A percentile compares a stretch with the other conserved stretches of the same genome.
These are phyloP conservation scores for Venturia nashicola DNA, from an alignment of 2,329 filamentous ascomycete genomes.

Conservation along the genomic window DNA sequence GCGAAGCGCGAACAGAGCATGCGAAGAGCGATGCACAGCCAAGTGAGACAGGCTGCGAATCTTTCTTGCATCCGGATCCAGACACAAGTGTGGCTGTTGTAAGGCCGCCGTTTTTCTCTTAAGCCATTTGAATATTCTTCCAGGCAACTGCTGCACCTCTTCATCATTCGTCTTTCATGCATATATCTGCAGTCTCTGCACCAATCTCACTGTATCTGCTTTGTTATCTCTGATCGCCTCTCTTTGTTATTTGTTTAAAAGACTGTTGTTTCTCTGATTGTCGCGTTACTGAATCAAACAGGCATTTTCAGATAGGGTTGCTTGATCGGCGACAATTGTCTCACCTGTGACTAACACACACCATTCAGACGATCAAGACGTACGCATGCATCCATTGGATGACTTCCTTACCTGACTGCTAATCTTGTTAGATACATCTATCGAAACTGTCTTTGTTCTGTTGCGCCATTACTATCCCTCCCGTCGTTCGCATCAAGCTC, in stretches of 20 bases:
- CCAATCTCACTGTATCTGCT: neutral
- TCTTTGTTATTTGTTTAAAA: conserved; percentile 4
- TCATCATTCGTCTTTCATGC: neutral
- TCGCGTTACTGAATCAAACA: neutral
- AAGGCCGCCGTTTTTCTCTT: neutral
- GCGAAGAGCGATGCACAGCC: neutral
- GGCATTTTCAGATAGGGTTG: neutral
- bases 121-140: neutral
- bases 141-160: neutral
- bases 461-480: neutral
- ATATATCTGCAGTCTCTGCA: neutral
- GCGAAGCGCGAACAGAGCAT: neutral
- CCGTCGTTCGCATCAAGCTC: neutral
- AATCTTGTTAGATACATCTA: neutral
- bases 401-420: neutral
- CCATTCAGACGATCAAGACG: neutral
- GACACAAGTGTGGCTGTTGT: neutral
- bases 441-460: neutral
- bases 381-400: conserved; percentile 5
- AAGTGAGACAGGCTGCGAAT: neutral
- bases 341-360: conserved; percentile 4
- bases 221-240: neutral
- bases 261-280: neutral
- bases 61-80: neutral
- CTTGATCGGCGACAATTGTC: conserved; percentile 5